A percentile compares a stretch with the other conserved stretches of the same genome.
phyloP scores from a whole-genome alignment of 345 rosid genomes.

The Abelmoschus esculentus region DNA sequence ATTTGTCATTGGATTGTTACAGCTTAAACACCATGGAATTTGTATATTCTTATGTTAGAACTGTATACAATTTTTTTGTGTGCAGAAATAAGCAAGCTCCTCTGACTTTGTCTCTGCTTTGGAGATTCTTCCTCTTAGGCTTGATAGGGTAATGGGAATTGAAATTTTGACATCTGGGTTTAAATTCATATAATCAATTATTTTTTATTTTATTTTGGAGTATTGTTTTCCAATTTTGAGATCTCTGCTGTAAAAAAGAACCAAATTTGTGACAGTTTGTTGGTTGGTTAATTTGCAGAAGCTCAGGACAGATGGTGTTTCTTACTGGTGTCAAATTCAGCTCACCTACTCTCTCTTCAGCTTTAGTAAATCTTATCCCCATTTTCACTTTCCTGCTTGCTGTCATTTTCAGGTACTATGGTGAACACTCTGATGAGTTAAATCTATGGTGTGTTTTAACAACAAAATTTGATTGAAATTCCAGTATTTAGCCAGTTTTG shows the following conservation, averaged over 20 bases:
- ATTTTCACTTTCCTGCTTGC: constrained; percentile 37
- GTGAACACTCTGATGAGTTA: neutral
- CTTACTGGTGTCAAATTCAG: constrained; percentile 25
- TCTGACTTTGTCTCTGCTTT: constrained; percentile 17
- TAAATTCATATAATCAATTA: too few relatives aligned
- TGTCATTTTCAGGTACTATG: constrained; percentile 20
- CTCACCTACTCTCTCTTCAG: constrained; percentile 48
- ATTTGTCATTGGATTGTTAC: too few relatives aligned
- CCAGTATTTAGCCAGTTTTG: neutral
- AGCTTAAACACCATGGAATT: neutral
- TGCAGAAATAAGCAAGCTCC: constrained; percentile 32
- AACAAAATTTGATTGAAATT: neutral
- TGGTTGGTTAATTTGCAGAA: constrained; percentile 20
- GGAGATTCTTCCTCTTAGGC: constrained; percentile 36
- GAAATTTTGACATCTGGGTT: constrained; percentile 1
- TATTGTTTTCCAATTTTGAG: neutral
- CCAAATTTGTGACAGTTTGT: neutral
- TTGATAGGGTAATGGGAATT: constrained; percentile 22
- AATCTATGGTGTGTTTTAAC: neutral
- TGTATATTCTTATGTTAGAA: neutral
- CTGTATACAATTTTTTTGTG: neutral
- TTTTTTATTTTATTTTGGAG: neutral
- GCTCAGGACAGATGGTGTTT: constrained; percentile 25
- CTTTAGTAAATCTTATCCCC: constrained; percentile 37
- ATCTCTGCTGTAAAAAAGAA: neutral